Conservation (phyloP, 148 eudicot genomes). For the Vaccinium myrtillus region DNA sequence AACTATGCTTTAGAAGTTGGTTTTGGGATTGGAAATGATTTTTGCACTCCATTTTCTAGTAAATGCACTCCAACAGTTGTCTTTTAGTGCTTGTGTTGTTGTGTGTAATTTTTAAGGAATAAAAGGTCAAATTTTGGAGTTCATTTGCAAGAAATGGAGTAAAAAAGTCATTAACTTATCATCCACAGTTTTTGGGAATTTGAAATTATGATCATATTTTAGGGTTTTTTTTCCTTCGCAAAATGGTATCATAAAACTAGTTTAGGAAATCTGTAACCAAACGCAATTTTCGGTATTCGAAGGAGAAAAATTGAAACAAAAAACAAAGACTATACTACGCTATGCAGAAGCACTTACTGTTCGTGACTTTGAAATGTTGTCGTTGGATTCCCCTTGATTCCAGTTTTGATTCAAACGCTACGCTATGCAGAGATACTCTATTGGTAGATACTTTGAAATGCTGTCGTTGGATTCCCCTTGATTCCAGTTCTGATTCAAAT, state of each 20-base stretch:
- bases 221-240: background rate
- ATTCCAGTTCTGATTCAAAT: background rate
- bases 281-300: background rate
- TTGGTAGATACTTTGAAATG: background rate
- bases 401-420: background rate
- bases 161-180: background rate
- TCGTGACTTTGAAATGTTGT: background rate
- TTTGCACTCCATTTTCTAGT: background rate
- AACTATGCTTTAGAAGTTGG: background rate
- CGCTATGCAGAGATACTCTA: background rate
- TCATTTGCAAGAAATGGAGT: background rate
- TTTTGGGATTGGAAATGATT: background rate
- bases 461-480: background rate
- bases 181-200: background rate
- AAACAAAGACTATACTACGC: background rate
- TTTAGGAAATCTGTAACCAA: background rate
- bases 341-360: background rate
- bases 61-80: background rate
- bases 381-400: background rate
- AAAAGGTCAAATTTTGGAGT: background rate
- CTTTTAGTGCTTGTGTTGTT: background rate
- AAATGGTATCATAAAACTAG: background rate
- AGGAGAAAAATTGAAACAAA: background rate
- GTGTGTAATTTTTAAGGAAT: background rate
- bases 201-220: background rate